Evolutionary conservation across 352 stramenopile genomes (phyloP).

Genomic region (Achlya hypogyna): DNA sequence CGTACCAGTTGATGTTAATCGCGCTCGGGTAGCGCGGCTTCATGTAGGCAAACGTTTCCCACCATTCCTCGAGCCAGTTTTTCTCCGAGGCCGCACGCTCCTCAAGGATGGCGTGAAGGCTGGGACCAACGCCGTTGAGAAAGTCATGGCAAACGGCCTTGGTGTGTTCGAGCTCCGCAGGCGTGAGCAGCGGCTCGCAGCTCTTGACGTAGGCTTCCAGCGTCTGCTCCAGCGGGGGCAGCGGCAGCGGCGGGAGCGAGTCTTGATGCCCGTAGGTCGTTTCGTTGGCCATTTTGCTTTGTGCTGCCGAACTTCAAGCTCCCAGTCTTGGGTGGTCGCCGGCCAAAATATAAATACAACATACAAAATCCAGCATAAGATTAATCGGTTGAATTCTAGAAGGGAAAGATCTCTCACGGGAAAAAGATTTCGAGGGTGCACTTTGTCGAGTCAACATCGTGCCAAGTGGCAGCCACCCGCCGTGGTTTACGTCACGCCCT

Average conservation of each 20-base stretch:
- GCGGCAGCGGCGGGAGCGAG: slow-evolving; percentile 85
- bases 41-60: slow-evolving; percentile 95
- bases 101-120: slow-evolving; percentile 86
- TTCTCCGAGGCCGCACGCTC: slow-evolving; percentile 73
- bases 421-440: background rate
- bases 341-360: background rate
- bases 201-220: slow-evolving; percentile 88
- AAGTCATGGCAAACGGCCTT: slow-evolving; percentile 89
- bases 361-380: background rate
- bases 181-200: slow-evolving; percentile 81
- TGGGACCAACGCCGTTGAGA: slow-evolving; percentile 72
- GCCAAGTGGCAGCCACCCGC: background rate
- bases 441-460: background rate
- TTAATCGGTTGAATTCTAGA: background rate
- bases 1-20: slow-evolving; percentile 98
- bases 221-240: slow-evolving; percentile 91
- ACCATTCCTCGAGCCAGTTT: slow-evolving; percentile 93
- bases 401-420: background rate
- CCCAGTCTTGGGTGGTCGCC: background rate
- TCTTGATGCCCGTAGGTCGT: slow-evolving; percentile 77
- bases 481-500: background rate
- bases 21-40: slow-evolving; percentile 90
- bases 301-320: background rate
- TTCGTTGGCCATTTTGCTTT: slow-evolving; percentile 24
- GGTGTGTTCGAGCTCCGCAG: slow-evolving; percentile 83